A percentile compares a stretch with the other conserved stretches of the same genome.
Conservation (phyloP, 2,329 filamentous ascomycete species). For the Penicillium glabrum region DNA sequence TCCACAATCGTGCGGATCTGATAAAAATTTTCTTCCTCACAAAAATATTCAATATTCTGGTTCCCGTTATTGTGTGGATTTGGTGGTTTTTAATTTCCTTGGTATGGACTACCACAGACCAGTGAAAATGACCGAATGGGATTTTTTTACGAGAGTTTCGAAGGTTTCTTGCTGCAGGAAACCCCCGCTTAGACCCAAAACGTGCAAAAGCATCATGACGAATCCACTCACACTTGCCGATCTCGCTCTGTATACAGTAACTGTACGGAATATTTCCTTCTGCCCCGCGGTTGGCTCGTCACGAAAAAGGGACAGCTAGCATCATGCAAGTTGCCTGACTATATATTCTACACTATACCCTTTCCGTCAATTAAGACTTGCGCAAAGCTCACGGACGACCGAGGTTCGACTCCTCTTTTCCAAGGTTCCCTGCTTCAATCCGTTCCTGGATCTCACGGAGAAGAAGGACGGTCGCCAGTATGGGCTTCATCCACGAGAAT, state of each 20-base stretch:
- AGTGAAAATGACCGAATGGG: neutral
- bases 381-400: slow-evolving; percentile 8
- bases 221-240: slow-evolving; percentile 1
- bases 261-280: slow-evolving; percentile 2
- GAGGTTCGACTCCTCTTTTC: slow-evolving; percentile 4
- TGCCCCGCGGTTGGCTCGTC: neutral
- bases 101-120: neutral
- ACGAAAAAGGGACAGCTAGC: neutral
- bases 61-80: neutral
- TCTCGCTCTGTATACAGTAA: slow-evolving; percentile 2
- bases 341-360: slow-evolving; percentile 16
- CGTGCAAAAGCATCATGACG: neutral
- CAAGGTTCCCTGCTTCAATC: neutral
- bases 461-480: slow-evolving; percentile 10
- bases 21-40: neutral
- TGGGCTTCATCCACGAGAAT: slow-evolving; percentile 17
- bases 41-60: neutral
- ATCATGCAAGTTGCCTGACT: slow-evolving; percentile 1
- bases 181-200: neutral
- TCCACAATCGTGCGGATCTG: neutral
- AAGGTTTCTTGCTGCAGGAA: neutral
- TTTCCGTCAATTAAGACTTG: slow-evolving; percentile 7
- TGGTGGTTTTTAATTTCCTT: neutral
- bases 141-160: neutral
- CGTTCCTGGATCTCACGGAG: slow-evolving; percentile 1